Percentiles rank a stretch among this genome's conserved stretches.
phyloP scores from a whole-genome alignment of 1,139 yeast species.

The Candida sojae region DNA sequence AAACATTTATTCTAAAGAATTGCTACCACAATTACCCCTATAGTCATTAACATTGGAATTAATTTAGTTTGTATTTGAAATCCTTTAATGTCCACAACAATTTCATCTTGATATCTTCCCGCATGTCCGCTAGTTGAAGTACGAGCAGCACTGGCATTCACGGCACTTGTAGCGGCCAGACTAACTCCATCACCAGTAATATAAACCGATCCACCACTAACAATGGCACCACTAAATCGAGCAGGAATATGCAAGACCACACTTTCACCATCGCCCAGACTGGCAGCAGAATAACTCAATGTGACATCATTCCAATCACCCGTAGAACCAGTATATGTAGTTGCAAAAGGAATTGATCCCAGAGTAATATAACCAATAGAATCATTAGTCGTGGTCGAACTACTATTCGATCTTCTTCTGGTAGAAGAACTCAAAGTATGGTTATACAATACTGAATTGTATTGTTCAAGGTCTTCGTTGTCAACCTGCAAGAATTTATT shows the following conservation, averaged over 20 bases:
- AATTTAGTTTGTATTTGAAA: background rate
- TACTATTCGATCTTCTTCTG: background rate
- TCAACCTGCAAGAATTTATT: conserved; percentile 16
- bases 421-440: background rate
- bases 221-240: conserved; percentile 33
- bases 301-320: background rate
- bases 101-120: background rate
- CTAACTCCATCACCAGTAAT: conserved; percentile 17
- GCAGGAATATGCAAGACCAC: conserved; percentile 32
- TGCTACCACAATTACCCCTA: background rate
- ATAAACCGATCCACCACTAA: conserved; percentile 35
- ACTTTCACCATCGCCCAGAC: conserved; percentile 13
- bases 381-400: background rate
- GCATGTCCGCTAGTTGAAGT: conserved; percentile 4
- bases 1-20: no score
- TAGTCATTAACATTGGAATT: background rate
- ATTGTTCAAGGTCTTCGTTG: conserved; percentile 1
- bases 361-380: conserved; percentile 31
- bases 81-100: background rate
- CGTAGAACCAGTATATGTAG: conserved; percentile 9
- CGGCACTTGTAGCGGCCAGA: conserved; percentile 2
- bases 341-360: conserved; percentile 42
- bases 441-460: background rate
- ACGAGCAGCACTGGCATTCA: conserved; percentile 4
- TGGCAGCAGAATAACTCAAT: conserved; percentile 16